Evolutionary conservation across 371 early-diverging fungal species (phyloP).

Genomic region (Lichtheimia corymbifera): DNA sequence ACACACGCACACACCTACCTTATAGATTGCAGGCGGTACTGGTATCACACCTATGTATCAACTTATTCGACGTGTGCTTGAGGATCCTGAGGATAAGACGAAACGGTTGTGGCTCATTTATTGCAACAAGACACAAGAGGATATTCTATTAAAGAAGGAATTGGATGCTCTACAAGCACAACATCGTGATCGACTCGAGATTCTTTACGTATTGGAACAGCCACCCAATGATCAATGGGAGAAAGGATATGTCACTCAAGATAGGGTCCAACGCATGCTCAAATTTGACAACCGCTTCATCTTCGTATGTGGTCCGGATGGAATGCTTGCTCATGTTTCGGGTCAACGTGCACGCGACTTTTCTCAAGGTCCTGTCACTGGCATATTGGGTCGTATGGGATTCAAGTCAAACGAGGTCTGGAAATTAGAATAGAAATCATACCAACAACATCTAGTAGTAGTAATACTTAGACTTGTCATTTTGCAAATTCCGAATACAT

Average conservation of each 20-base stretch:
- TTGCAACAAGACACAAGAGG: conserved; percentile 86
- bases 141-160: conserved; percentile 83
- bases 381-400: conserved; percentile 35
- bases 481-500: background rate
- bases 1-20: background rate
- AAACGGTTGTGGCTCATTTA: conserved; percentile 80
- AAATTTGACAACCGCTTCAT: conserved; percentile 27
- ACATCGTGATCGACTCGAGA: conserved; percentile 75
- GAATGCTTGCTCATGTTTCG: conserved; percentile 37
- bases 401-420: conserved; percentile 38
- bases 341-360: conserved; percentile 45
- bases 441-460: too few species aligned
- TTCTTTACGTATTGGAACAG: conserved; percentile 83
- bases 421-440: conserved; percentile 36
- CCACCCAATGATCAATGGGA: conserved; percentile 72
- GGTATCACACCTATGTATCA: conserved; percentile 96
- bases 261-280: conserved; percentile 70
- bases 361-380: conserved; percentile 43
- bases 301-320: conserved; percentile 52
- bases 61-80: conserved; percentile 74
- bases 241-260: conserved; percentile 78
- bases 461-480: background rate
- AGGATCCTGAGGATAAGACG: conserved; percentile 77
- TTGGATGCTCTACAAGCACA: conserved; percentile 73
- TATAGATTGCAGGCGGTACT: conserved; percentile 86